Percentiles rank a stretch among this genome's conserved stretches.
These are phyloP conservation scores for Diacronema lutheri DNA, from an alignment of 78 protist genomes.

Conservation along the genomic window DNA sequence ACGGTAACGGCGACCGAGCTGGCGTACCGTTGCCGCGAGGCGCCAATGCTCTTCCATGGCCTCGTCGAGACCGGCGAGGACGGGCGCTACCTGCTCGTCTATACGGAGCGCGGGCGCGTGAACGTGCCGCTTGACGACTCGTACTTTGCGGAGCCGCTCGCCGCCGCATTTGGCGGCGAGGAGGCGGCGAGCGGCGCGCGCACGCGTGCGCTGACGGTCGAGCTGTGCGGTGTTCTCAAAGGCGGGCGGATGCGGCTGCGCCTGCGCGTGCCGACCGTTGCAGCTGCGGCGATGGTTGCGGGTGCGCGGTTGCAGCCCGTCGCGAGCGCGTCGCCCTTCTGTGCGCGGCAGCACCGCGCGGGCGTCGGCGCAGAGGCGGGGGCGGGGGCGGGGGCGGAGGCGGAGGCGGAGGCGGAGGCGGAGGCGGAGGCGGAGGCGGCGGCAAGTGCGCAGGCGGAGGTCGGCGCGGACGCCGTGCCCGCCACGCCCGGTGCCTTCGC, in stretches of 20 bases:
- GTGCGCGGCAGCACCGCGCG: too few relatives aligned
- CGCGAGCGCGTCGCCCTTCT: too few relatives aligned
- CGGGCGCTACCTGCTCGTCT: background rate
- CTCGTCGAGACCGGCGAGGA: background rate
- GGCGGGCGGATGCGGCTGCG: background rate
- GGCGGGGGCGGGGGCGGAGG: too few relatives aligned
- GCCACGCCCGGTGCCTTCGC: too few relatives aligned
- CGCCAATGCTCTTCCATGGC: background rate
- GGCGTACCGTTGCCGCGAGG: constrained; percentile 21
- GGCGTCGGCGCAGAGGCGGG: too few relatives aligned
- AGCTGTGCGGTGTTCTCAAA: background rate
- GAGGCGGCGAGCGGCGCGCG: background rate
- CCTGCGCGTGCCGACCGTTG: background rate
- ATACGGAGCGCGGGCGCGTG: background rate
- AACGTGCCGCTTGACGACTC: constrained; percentile 6
- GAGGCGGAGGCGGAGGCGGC: too few relatives aligned
- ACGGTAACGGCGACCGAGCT: background rate
- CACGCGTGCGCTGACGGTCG: background rate
- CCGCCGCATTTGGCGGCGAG: background rate
- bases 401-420: too few relatives aligned
- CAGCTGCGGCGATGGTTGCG: background rate
- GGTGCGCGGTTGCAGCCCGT: background rate
- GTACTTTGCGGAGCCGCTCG: constrained; percentile 25
- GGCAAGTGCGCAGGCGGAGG: too few relatives aligned
- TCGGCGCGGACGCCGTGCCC: too few relatives aligned